phyloP scores from a whole-genome alignment of 169 alveolate species.

The Plasmodium coatneyi region DNA sequence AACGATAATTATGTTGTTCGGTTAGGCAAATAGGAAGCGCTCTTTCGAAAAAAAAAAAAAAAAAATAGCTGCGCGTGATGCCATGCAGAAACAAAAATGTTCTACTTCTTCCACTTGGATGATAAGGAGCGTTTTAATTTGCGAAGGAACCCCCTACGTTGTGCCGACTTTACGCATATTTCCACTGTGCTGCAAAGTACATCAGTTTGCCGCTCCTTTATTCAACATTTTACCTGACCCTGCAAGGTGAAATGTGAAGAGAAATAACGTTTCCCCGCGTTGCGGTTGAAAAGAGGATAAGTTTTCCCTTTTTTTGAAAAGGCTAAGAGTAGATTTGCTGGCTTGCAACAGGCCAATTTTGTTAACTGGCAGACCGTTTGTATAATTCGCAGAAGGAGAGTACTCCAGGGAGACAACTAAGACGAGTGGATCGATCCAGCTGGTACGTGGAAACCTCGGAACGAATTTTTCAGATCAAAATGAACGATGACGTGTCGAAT shows the following conservation, averaged over 20 bases:
- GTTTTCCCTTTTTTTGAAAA: background rate
- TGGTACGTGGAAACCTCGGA: background rate
- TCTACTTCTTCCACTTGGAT: background rate
- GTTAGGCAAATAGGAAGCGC: background rate
- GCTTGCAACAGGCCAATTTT: background rate
- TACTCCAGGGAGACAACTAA: background rate
- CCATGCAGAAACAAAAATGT: background rate
- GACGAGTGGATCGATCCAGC: background rate
- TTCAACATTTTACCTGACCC: background rate
- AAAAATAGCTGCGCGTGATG: background rate
- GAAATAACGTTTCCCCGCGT: background rate
- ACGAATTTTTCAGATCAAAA: background rate
- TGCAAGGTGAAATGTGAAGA: background rate
- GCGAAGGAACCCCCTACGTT: background rate
- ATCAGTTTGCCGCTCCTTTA: background rate
- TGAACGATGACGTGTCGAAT: slow-evolving; percentile 26
- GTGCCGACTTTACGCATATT: background rate
- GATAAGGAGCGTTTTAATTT: background rate
- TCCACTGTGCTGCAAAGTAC: background rate
- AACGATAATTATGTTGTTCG: background rate
- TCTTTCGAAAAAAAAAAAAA: too few relatives aligned
- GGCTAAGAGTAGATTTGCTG: background rate
- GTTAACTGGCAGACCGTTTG: background rate
- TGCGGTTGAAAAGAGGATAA: background rate
- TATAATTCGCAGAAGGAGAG: background rate